Evolutionary conservation across 2,329 filamentous ascomycete species (phyloP).

Genomic region (Cladosporium oxysporum): DNA sequence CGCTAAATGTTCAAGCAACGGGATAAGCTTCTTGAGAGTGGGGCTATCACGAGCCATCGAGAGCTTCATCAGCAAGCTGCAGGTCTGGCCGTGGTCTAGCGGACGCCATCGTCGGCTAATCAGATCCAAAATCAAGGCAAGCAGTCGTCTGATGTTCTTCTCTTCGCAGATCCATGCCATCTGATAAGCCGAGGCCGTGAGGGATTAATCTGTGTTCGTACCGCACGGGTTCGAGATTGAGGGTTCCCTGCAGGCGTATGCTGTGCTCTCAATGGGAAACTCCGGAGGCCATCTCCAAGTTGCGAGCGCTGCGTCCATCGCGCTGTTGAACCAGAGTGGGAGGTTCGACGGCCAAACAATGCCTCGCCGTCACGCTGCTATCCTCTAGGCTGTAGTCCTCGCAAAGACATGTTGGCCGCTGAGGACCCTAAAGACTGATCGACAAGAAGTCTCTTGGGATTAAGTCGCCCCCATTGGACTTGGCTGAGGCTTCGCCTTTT

Average conservation of each 20-base stretch:
- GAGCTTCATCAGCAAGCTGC: background rate
- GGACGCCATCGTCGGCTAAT: conserved; percentile 10
- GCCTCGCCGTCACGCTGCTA: background rate
- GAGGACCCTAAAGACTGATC: background rate
- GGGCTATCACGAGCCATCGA: conserved; percentile 6
- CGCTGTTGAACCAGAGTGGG: background rate
- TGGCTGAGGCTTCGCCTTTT: conserved; percentile 9
- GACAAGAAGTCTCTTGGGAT: background rate
- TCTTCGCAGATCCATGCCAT: background rate
- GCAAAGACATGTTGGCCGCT: background rate
- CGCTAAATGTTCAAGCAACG: conserved; percentile 7
- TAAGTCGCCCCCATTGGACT: background rate
- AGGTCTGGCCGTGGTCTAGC: conserved; percentile 8
- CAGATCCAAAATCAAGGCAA: background rate
- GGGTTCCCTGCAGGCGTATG: background rate
- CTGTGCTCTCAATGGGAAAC: background rate
- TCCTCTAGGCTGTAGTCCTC: background rate
- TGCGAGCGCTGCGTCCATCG: background rate
- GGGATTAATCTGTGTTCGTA: background rate
- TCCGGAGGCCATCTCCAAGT: background rate
- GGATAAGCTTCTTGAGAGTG: background rate
- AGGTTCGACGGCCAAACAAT: background rate
- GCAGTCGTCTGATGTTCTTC: background rate
- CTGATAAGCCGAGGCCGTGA: background rate
- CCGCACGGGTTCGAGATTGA: background rate